Conservation (phyloP, 306 rosid species). For the Ormosia emarginata region DNA sequence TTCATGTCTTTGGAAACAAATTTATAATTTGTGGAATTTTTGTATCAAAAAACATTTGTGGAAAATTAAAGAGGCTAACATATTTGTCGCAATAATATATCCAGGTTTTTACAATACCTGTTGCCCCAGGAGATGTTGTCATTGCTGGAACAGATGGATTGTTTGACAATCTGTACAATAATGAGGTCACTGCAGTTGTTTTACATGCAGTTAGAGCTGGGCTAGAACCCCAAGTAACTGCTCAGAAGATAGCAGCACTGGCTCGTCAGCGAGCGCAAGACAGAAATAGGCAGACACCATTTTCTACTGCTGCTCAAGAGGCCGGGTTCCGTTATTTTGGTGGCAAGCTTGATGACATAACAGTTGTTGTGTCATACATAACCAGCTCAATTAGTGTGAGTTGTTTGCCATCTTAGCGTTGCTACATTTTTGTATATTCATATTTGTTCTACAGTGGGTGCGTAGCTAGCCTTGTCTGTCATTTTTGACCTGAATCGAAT, state of each 20-base stretch:
- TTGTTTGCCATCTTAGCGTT: background rate
- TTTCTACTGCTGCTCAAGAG: constrained; percentile 83
- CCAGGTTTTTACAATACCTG: constrained; percentile 66
- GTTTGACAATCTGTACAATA: constrained; percentile 76
- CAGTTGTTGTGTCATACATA: constrained; percentile 76
- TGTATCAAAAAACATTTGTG: background rate
- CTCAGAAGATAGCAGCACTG: constrained; percentile 85
- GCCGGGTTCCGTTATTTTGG: constrained; percentile 81
- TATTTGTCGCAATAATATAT: background rate
- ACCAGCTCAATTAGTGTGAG: constrained; percentile 33
- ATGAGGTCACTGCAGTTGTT: constrained; percentile 63
- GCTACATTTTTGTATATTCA: background rate
- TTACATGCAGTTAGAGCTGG: constrained; percentile 58
- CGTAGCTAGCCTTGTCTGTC: background rate
- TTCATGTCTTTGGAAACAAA: background rate
- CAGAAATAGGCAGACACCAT: constrained; percentile 68
- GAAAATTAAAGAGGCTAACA: constrained; percentile 6
- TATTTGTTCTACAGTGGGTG: background rate
- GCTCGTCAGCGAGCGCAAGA: constrained; percentile 76
- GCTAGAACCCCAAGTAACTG: constrained; percentile 65
- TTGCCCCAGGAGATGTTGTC: constrained; percentile 62
- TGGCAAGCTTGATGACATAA: constrained; percentile 91
- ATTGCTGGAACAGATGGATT: constrained; percentile 91
- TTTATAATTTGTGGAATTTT: background rate
- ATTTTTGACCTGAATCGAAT: constrained; percentile 18